Percentiles rank a stretch among this genome's conserved stretches.
These are phyloP conservation scores for Aureobasidium pullulans DNA, from an alignment of 2,329 filamentous ascomycete genomes.

Conservation along the genomic window DNA sequence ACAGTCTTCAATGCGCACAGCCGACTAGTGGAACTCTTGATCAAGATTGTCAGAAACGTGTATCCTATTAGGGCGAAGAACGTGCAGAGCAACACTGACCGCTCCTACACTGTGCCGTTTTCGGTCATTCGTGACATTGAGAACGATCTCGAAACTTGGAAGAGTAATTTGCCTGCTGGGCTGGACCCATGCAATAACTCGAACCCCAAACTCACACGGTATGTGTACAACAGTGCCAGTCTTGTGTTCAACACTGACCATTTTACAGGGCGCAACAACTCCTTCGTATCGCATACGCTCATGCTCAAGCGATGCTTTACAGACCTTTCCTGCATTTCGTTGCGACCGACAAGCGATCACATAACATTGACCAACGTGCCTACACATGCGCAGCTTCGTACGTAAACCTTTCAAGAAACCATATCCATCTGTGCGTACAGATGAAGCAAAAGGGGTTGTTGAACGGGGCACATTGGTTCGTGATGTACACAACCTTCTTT, in stretches of 20 bases:
- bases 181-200: constrained; percentile 75
- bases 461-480: constrained; percentile 82
- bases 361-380: constrained; percentile 62
- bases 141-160: constrained; percentile 55
- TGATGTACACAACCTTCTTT: constrained; percentile 77
- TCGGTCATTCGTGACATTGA: constrained; percentile 59
- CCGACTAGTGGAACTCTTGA: constrained; percentile 48
- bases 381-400: constrained; percentile 67
- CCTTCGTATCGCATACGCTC: constrained; percentile 70
- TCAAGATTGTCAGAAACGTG: constrained; percentile 56
- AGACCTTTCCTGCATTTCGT: constrained; percentile 79
- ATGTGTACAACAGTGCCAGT: constrained; percentile 29
- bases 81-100: constrained; percentile 32
- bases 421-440: constrained; percentile 71
- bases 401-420: constrained; percentile 61
- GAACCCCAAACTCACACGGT: constrained; percentile 64
- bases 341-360: constrained; percentile 48
- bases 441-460: constrained; percentile 68
- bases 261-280: constrained; percentile 57
- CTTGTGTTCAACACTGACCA: constrained; percentile 10
- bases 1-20: constrained; percentile 55
- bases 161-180: constrained; percentile 61
- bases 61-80: constrained; percentile 52
- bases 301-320: constrained; percentile 77
- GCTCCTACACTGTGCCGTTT: constrained; percentile 56